phyloP scores from a whole-genome alignment of 371 early-diverging fungal genomes.

The Mycotypha africana region DNA sequence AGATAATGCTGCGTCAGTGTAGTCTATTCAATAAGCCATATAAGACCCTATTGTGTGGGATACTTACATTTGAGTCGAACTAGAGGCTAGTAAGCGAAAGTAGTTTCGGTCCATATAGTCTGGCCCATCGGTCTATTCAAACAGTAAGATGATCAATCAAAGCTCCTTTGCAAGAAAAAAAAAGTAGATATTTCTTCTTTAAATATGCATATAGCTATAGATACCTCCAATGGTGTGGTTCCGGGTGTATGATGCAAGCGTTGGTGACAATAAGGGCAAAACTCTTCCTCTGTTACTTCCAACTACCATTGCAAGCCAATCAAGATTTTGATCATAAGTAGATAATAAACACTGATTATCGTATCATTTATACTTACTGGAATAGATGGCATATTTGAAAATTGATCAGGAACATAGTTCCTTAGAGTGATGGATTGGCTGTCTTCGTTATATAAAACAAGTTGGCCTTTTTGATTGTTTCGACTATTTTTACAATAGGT shows the following conservation, averaged over 20 bases:
- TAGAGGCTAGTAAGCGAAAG: slow-evolving; percentile 53
- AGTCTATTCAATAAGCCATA: too few relatives aligned
- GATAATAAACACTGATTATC: background rate
- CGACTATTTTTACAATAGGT: slow-evolving; percentile 27
- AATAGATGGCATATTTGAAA: background rate
- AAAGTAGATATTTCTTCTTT: background rate
- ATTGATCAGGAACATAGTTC: slow-evolving; percentile 16
- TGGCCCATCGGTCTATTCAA: slow-evolving; percentile 20
- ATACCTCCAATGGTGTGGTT: too few relatives aligned
- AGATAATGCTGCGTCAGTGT: too few relatives aligned
- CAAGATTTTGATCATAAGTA: too few relatives aligned
- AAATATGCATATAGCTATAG: background rate
- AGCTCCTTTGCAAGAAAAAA: too few relatives aligned
- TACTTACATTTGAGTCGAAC: too few relatives aligned
- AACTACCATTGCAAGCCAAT: too few relatives aligned
- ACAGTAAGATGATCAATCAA: too few relatives aligned
- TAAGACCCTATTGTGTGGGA: too few relatives aligned
- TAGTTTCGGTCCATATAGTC: slow-evolving; percentile 64
- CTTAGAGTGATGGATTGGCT: slow-evolving; percentile 36
- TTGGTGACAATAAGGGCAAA: slow-evolving; percentile 38
- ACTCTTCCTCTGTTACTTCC: slow-evolving; percentile 1
- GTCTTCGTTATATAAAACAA: slow-evolving; percentile 44
- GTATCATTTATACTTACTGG: slow-evolving; percentile 1
- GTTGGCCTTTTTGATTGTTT: slow-evolving; percentile 36
- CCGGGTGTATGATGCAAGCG: slow-evolving; percentile 4